A percentile compares a stretch with the other conserved stretches of the same genome.
Evolutionary conservation across 495 filamentous ascomycete species (phyloP).

Genomic region (Penicillium psychrofluorescens): DNA sequence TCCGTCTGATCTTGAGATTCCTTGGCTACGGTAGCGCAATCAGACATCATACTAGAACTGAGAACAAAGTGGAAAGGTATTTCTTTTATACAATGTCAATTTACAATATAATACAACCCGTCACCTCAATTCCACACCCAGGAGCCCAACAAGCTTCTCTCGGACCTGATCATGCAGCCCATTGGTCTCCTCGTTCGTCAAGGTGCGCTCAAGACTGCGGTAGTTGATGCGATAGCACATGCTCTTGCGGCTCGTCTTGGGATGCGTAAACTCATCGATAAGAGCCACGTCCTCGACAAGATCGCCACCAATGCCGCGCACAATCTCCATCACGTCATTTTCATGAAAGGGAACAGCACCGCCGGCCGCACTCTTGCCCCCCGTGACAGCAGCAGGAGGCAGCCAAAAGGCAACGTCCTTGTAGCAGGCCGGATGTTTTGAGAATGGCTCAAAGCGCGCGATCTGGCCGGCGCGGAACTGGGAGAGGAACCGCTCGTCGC

Average conservation of each 20-base stretch:
- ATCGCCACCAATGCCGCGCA: conserved; percentile 72
- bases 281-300: conserved; percentile 78
- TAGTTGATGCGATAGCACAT: conserved; percentile 92
- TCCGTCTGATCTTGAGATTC: no score
- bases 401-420: conserved; percentile 97
- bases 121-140: conserved; percentile 79
- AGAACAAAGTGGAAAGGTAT: no score
- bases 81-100: background rate
- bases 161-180: conserved; percentile 62
- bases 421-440: conserved; percentile 77
- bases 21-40: background rate
- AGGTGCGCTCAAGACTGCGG: conserved; percentile 76
- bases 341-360: conserved; percentile 62
- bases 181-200: conserved; percentile 76
- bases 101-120: conserved; percentile 11
- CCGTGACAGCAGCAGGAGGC: conserved; percentile 35
- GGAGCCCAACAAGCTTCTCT: conserved; percentile 50
- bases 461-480: conserved; percentile 71
- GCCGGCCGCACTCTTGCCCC: conserved; percentile 43
- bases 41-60: background rate
- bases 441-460: conserved; percentile 73
- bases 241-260: conserved; percentile 74
- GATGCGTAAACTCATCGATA: conserved; percentile 81
- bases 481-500: conserved; percentile 68
- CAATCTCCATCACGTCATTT: conserved; percentile 95